Base-by-base conservation (phyloP, 352 stramenopile species). In the Phytophthora tentaculata region DNA sequence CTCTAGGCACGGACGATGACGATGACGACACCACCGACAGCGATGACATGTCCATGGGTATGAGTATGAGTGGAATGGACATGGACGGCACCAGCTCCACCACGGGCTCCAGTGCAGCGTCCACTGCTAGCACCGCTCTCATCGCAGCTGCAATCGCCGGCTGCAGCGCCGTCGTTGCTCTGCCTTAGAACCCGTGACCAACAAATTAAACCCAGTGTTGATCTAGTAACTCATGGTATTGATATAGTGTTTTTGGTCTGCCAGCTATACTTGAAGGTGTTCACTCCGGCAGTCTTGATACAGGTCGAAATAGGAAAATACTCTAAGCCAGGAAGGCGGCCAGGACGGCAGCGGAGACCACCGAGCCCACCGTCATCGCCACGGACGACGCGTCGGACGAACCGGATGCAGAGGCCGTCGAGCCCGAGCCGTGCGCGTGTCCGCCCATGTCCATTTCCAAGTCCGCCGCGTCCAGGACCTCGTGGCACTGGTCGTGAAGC, bases 401-500 rank as follows among this genome's bases (percentile, higher is more conserved):
- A 16, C 32, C 56, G 10, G 59, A 60, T 9, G 59, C 37, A 24
- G 59, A 55, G 23, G 49, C 37, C 23, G 49, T 49, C 26, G 57
- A 61, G 24, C 50, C 47, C 3, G 56, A 56, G 41, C 55, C 52
- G 51, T 70, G 17, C 24, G n/a, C 29, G 28, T 67, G 14, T 19
- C 35, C 56, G 3, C 39, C 51, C 68, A 77, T 71, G 53, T 80
- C 58, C 72, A 74, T 76, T 14, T 56, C 47, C 32, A 51, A 37
- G 22, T 23, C 59, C 7, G 57, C 49, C 9, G 26, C 54, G 6
- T 72, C 71, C 1, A 74, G 64, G 5, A 56, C 57, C 26, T 80
- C 47, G 67, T 91, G 83, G 64, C 83, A 91, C 61, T 77, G 51
- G 50, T 77, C 39, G 61, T 91, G 83, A n/a, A 91, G 44, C 5